phyloP scores from a whole-genome alignment of 768 basidiomycete species.

The Infundibulicybe gibba region DNA sequence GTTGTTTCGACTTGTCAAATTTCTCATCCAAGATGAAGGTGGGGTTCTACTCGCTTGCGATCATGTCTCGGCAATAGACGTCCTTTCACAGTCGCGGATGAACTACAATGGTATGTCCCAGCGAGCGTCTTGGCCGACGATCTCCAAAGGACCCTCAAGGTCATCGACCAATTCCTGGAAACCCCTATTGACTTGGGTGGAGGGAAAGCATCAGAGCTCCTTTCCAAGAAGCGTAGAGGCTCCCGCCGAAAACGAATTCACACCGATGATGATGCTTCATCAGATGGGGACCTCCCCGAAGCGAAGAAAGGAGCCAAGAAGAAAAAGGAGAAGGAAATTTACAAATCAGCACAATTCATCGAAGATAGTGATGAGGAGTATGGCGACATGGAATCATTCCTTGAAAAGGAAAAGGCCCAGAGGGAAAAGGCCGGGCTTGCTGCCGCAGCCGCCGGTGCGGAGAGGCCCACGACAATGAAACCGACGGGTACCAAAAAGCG shows the following conservation, averaged over 20 bases:
- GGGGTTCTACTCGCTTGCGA: slow-evolving; percentile 12
- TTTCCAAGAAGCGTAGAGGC: slow-evolving; percentile 56
- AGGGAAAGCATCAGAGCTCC: slow-evolving; percentile 67
- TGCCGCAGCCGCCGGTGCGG: slow-evolving; percentile 37
- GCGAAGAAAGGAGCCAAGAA: slow-evolving; percentile 66
- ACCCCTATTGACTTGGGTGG: slow-evolving; percentile 79
- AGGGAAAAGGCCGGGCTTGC: slow-evolving; percentile 50
- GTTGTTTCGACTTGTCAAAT: slow-evolving; percentile 76
- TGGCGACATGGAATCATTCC: slow-evolving; percentile 79
- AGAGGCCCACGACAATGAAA: slow-evolving; percentile 51
- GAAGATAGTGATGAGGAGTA: slow-evolving; percentile 87
- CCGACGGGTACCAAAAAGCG: slow-evolving; percentile 45
- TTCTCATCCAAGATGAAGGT: slow-evolving; percentile 69
- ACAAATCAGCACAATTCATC: slow-evolving; percentile 90
- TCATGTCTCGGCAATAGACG: slow-evolving; percentile 3
- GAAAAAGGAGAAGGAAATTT: slow-evolving; percentile 53
- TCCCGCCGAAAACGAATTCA: slow-evolving; percentile 48
- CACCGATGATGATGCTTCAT: slow-evolving; percentile 30
- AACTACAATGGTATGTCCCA: slow-evolving; percentile 85
- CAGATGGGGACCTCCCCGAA: slow-evolving; percentile 30
- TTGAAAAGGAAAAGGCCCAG: slow-evolving; percentile 65
- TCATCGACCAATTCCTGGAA: slow-evolving; percentile 82
- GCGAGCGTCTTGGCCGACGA: slow-evolving; percentile 62
- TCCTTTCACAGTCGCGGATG: slow-evolving; percentile 49
- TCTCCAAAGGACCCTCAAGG: slow-evolving; percentile 62